phyloP scores from a whole-genome alignment of 2,329 filamentous ascomycete species.

The Fusarium lateritium region DNA sequence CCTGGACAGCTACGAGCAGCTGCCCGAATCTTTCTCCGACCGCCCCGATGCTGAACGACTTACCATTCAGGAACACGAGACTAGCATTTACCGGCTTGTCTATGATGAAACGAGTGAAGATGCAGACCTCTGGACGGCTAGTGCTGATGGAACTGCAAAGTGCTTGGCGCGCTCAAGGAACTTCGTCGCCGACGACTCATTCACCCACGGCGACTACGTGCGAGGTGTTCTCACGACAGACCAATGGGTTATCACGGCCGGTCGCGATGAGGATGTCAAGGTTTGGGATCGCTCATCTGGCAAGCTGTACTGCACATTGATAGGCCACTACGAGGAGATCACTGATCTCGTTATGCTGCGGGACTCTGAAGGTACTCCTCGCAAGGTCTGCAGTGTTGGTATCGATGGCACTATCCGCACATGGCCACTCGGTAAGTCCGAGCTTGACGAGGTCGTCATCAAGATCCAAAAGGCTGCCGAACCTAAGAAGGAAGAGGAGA shows the following conservation, averaged over 20 bases:
- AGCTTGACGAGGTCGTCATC: constrained; percentile 65
- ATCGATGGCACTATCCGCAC: constrained; percentile 91
- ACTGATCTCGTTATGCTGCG: constrained; percentile 80
- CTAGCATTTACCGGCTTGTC: constrained; percentile 85
- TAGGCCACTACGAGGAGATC: constrained; percentile 94
- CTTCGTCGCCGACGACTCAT: constrained; percentile 80
- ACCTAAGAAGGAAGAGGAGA: constrained; percentile 65
- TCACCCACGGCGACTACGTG: constrained; percentile 91
- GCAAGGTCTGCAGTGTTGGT: constrained; percentile 81
- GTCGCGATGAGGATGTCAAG: constrained; percentile 91
- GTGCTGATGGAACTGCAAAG: constrained; percentile 89
- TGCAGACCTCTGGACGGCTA: constrained; percentile 91
- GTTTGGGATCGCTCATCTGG: constrained; percentile 86
- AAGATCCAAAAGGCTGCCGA: constrained; percentile 63
- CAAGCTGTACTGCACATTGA: constrained; percentile 79
- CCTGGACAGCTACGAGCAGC: constrained; percentile 66
- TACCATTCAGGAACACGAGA: constrained; percentile 85
- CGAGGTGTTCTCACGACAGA: constrained; percentile 83
- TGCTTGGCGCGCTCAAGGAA: constrained; percentile 78
- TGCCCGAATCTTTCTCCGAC: constrained; percentile 62
- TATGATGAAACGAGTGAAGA: constrained; percentile 76
- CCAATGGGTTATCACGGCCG: constrained; percentile 87
- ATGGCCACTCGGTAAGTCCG: constrained; percentile 80
- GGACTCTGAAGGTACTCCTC: constrained; percentile 53
- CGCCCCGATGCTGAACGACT: constrained; percentile 60